phyloP scores from a whole-genome alignment of 306 rosid genomes.

The Aeschynomene evenia region DNA sequence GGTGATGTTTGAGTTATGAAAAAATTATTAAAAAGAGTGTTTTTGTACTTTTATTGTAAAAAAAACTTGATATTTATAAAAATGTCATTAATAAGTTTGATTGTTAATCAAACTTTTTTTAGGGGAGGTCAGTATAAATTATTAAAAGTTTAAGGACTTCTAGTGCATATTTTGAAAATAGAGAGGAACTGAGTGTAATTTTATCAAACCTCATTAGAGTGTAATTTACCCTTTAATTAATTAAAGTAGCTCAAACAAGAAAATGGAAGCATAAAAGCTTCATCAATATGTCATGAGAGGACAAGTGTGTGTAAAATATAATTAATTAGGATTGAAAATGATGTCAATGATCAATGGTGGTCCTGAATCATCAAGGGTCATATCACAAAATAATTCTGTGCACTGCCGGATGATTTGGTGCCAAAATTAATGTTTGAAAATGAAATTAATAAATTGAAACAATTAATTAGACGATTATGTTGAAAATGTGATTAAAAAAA shows the following conservation, averaged over 20 bases:
- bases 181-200: too few relatives aligned
- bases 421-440: conserved; percentile 23
- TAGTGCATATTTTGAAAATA: too few relatives aligned
- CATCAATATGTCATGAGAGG: background rate
- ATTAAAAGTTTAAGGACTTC: too few relatives aligned
- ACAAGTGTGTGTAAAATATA: background rate
- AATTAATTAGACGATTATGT: background rate
- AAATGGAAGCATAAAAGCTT: background rate
- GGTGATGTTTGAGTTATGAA: too few relatives aligned
- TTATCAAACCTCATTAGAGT: too few relatives aligned
- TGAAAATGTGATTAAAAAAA: background rate
- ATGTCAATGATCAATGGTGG: conserved; percentile 28
- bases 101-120: too few relatives aligned
- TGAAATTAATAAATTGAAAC: conserved; percentile 10
- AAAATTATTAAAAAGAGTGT: too few relatives aligned
- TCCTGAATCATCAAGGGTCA: conserved; percentile 19
- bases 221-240: too few relatives aligned
- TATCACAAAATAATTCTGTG: conserved; percentile 25
- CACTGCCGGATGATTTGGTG: conserved; percentile 32
- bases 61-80: too few relatives aligned
- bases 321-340: conserved; percentile 16
- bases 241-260: background rate
- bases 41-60: too few relatives aligned
- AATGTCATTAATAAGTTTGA: too few relatives aligned
- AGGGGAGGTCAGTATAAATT: too few relatives aligned